Base-by-base conservation (phyloP, 169 alveolate species). In the Plasmodium cynomolgi region DNA sequence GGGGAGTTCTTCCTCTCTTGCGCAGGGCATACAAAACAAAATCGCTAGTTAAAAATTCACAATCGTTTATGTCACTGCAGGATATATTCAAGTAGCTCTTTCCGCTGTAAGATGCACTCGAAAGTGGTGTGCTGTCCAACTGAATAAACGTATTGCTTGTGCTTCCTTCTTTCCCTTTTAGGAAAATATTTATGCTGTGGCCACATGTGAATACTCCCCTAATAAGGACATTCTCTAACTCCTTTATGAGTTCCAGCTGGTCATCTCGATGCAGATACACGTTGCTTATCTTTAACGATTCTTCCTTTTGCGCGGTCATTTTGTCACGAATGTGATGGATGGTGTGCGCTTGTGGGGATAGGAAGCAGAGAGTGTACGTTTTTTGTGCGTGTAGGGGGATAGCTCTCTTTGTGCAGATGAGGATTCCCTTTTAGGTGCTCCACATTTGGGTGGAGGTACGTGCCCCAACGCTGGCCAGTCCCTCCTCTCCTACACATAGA, bases 171-270 rank as follows among this genome's bases (percentile, higher is more conserved):
- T 56, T 37, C 20, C 6, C 3, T 5, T 88, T 34, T 88, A 88
- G 20, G 8, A 88, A 3, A n/a, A 88, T 31, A 29, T 88, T 88
- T 58, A 88, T 77, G 47, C 94, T 88, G 47, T 79, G 71, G 73
- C 75, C 50, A 26, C 94, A 88, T 41, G 91, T 79, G 83, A 31
- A 33, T 39, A 88, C 41, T 7, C 39, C 83, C 74, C 56, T 88
- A 41, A 88, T 88, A 11, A 88, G 33, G 31, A 88, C 94, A 80
- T 88, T 88, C 72, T 88, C 94, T 68, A 88, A 41, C 15, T 88
- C 81, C 47, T 39, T 79, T 58, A 88, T 62, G 72, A 88, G 74
- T 26, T 88, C 75, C 37, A 79, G 15, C 77, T 88, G 29, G 11
- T 37, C 44, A 39, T 88, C 83, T 88, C 81, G 80, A 41, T 88